Conservation (phyloP, 2,329 filamentous ascomycete genomes). For the Curvularia lunata region DNA sequence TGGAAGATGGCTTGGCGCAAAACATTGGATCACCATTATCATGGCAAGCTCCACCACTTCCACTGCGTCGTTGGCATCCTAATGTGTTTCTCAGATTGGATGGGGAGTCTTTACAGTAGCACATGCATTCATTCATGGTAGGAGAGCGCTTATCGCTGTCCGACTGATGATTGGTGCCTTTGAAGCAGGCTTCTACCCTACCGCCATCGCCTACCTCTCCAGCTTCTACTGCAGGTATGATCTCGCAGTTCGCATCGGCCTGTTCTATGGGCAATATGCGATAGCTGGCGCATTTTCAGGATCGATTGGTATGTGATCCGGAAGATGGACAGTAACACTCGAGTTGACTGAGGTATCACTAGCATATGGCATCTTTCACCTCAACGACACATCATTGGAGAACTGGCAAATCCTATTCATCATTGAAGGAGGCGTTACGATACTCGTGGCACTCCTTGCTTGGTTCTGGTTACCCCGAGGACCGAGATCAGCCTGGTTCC, state of each 20-base stretch:
- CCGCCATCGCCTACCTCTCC: conserved; percentile 61
- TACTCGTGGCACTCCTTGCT: conserved; percentile 39
- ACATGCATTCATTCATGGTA: conserved; percentile 31
- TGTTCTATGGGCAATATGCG: conserved; percentile 54
- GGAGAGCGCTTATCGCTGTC: conserved; percentile 26
- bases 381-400: conserved; percentile 52
- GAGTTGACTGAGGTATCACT: conserved; percentile 4
- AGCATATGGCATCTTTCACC: conserved; percentile 56
- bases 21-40: conserved; percentile 27
- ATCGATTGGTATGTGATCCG: conserved; percentile 35
- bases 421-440: conserved; percentile 48
- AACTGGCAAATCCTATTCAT: conserved; percentile 57
- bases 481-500: conserved; percentile 42
- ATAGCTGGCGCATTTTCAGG: conserved; percentile 53
- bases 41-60: conserved; percentile 19
- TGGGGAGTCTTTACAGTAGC: conserved; percentile 34
- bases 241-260: conserved; percentile 53
- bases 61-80: background rate
- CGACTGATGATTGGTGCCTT: conserved; percentile 48
- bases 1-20: conserved; percentile 30
- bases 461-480: conserved; percentile 39
- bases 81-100: conserved; percentile 22
- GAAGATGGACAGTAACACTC: background rate
- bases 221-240: conserved; percentile 56
- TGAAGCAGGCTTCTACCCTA: conserved; percentile 64